Percentiles rank a stretch among this genome's conserved stretches.
These are phyloP conservation scores for Fusarium multiceps DNA, from an alignment of 2,329 filamentous ascomycete genomes.

Conservation along the genomic window DNA sequence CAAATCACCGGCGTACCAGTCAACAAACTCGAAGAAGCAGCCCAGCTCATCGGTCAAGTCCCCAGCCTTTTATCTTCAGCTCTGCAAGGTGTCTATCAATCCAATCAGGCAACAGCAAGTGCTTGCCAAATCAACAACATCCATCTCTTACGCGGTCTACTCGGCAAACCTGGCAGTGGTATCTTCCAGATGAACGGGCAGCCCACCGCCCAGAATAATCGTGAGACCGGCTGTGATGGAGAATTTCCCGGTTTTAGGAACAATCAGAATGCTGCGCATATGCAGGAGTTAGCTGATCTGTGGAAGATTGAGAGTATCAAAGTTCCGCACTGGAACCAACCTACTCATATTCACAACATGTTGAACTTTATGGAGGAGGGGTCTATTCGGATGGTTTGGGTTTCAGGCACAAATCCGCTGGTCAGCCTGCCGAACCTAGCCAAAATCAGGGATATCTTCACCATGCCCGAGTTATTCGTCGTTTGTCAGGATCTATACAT, in stretches of 20 bases:
- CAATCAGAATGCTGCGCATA: not conserved
- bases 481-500: not conserved
- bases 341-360: slow-evolving; percentile 1
- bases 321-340: not conserved
- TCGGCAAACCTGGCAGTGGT: not conserved
- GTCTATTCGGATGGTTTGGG: slow-evolving; percentile 1
- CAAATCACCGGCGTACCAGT: not conserved
- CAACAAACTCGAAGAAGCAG: not conserved
- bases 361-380: not conserved
- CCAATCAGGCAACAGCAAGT: not conserved
- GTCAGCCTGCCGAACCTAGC: not conserved
- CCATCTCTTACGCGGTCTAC: not conserved
- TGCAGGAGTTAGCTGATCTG: not conserved
- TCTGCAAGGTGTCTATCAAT: not conserved
- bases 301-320: not conserved
- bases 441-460: not conserved
- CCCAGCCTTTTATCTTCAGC: not conserved
- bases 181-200: slow-evolving; percentile 7
- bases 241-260: not conserved
- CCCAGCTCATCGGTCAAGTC: not conserved
- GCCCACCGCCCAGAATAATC: not conserved
- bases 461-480: not conserved
- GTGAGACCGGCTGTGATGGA: not conserved
- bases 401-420: not conserved
- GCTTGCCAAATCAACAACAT: slow-evolving; percentile 3